These are phyloP conservation scores for Yamadazyma atlantica DNA, from an alignment of 1,139 yeast genomes.

Conservation along the genomic window DNA sequence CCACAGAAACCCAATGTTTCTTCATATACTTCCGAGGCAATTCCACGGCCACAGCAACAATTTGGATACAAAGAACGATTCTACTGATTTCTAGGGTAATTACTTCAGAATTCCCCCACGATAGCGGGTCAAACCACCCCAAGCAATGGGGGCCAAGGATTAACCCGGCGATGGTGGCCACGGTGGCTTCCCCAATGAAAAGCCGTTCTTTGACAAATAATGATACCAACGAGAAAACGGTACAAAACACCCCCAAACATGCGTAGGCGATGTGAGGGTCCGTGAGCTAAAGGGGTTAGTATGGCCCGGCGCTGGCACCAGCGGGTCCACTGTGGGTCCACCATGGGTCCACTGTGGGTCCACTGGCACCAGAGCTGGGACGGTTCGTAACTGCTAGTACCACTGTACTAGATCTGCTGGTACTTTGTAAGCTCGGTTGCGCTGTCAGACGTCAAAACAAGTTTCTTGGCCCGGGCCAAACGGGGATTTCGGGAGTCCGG, in stretches of 20 bases:
- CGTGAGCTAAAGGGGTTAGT: slow-evolving; percentile 28
- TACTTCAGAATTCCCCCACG: slow-evolving; percentile 89
- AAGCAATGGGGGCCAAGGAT: slow-evolving; percentile 93
- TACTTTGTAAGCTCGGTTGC: too few relatives aligned
- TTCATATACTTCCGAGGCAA: slow-evolving; percentile 91
- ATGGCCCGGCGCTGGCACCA: background rate
- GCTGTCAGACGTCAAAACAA: too few relatives aligned
- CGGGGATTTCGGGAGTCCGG: too few relatives aligned
- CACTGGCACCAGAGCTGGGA: too few relatives aligned
- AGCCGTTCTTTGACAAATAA: slow-evolving; percentile 85
- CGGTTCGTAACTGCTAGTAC: too few relatives aligned
- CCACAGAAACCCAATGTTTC: slow-evolving; percentile 84
- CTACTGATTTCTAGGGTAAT: slow-evolving; percentile 89
- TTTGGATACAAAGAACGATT: slow-evolving; percentile 86
- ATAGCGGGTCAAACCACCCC: slow-evolving; percentile 81
- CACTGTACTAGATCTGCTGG: too few relatives aligned
- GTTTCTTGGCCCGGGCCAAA: too few relatives aligned
- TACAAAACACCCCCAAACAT: slow-evolving; percentile 84
- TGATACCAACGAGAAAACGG: slow-evolving; percentile 85
- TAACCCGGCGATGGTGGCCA: slow-evolving; percentile 87
- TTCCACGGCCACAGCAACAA: slow-evolving; percentile 97
- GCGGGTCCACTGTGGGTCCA: background rate
- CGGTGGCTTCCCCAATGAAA: slow-evolving; percentile 94
- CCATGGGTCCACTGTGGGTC: too few relatives aligned
- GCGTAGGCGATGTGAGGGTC: slow-evolving; percentile 88